Evolutionary conservation across 1,284 basidiomycete species (phyloP).

Genomic region (Fistulina hepatica): DNA sequence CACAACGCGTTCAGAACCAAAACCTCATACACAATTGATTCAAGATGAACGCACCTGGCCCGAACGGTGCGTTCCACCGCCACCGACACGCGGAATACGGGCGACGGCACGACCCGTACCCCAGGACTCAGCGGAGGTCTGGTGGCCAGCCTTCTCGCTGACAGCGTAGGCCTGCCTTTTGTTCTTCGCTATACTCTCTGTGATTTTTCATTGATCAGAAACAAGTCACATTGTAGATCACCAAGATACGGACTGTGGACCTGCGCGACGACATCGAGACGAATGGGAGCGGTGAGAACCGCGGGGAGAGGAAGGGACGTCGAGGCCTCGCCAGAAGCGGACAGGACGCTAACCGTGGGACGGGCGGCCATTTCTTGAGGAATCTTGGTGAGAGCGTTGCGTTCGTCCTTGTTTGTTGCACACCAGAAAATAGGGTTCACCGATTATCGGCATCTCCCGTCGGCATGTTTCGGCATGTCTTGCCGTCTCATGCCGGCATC

Average conservation of each 20-base stretch:
- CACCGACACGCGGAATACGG: slow-evolving; percentile 99
- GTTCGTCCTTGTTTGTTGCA: not conserved
- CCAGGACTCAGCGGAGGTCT: slow-evolving; percentile 99
- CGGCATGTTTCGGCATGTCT: too few species aligned
- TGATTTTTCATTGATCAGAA: slow-evolving; percentile 6
- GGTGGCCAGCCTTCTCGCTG: slow-evolving; percentile 96
- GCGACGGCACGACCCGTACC: slow-evolving; percentile 99
- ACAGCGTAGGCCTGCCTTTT: slow-evolving; percentile 96
- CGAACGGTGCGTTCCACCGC: slow-evolving; percentile 97
- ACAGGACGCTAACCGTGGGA: slow-evolving; percentile 79
- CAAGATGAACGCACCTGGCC: slow-evolving; percentile 62
- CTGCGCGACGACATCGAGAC: slow-evolving; percentile 95
- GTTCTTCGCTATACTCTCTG: slow-evolving; percentile 99
- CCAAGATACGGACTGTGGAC: slow-evolving; percentile 86
- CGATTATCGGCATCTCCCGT: too few species aligned
- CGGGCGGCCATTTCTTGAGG: slow-evolving; percentile 71
- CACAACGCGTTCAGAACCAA: slow-evolving; percentile 7
- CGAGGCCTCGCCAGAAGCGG: slow-evolving; percentile 74
- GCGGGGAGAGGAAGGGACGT: slow-evolving; percentile 90
- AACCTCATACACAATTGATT: slow-evolving; percentile 1
- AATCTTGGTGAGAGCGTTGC: slow-evolving; percentile 1
- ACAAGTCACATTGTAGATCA: not conserved
- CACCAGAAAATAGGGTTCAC: not conserved
- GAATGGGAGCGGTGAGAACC: slow-evolving; percentile 96
- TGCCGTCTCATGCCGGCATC: too few species aligned